These are phyloP conservation scores for Albophoma yamanashiensis DNA, from an alignment of 2,329 filamentous ascomycete genomes.

Conservation along the genomic window DNA sequence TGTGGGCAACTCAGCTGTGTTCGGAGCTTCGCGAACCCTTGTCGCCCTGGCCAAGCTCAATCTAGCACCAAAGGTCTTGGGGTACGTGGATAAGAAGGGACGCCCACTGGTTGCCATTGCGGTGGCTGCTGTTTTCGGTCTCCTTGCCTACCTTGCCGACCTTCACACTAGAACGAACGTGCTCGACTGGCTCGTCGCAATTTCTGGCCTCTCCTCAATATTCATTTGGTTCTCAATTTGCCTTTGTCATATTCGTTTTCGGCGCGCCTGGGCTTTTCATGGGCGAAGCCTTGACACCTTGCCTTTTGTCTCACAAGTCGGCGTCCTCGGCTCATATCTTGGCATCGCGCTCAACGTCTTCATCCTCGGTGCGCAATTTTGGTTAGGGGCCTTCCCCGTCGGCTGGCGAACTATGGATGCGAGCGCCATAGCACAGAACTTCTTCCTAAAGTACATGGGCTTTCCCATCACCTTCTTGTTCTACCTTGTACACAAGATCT, in stretches of 20 bases:
- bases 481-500: slow-evolving; percentile 68
- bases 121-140: slow-evolving; percentile 55
- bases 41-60: slow-evolving; percentile 81
- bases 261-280: slow-evolving; percentile 60
- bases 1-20: slow-evolving; percentile 85
- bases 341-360: slow-evolving; percentile 66
- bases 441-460: slow-evolving; percentile 65
- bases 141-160: slow-evolving; percentile 66
- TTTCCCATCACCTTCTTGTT: slow-evolving; percentile 58
- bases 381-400: slow-evolving; percentile 72
- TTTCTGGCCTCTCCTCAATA: slow-evolving; percentile 62
- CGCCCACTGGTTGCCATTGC: slow-evolving; percentile 66
- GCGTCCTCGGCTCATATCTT: slow-evolving; percentile 68
- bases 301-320: slow-evolving; percentile 71
- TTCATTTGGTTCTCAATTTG: slow-evolving; percentile 83
- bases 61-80: slow-evolving; percentile 66
- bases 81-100: slow-evolving; percentile 74
- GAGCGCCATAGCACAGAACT: slow-evolving; percentile 44
- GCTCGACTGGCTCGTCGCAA: slow-evolving; percentile 70
- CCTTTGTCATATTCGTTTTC: slow-evolving; percentile 83
- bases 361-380: slow-evolving; percentile 77
- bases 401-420: slow-evolving; percentile 36
- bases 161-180: slow-evolving; percentile 47
- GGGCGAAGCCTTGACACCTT: slow-evolving; percentile 64
- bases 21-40: slow-evolving; percentile 82